Evolutionary conservation across 352 stramenopile genomes (phyloP), one percentile per base, ranked within the genome.

Genomic region (Pythium volutum): DNA sequence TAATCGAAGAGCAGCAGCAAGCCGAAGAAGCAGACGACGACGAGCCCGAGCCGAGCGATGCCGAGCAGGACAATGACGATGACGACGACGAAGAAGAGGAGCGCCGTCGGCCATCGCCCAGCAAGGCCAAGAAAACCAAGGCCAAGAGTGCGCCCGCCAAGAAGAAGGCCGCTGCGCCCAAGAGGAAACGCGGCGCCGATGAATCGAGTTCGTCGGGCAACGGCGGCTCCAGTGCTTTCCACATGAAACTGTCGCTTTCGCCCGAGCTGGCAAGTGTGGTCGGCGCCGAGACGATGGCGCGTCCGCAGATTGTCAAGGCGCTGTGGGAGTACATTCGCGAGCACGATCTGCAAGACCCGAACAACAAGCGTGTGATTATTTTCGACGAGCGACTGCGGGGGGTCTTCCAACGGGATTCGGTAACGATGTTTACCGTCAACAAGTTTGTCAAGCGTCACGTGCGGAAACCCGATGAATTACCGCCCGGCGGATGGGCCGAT

Each of bases 321-420:
- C 57, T 99, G 2, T 99, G 96, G 96, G 88, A 96, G 50, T 98
- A 99, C 70, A 98, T 99, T 54, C 87, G 86, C 48, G 89, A 97
- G 55, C 80, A 99, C 62, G 69, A 96, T 25, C 79, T 99, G 34
- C 96, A 99, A 73, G 95, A 98, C 74, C 96, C 96, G 7, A 84
- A 85, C 29, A 96, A 99, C 68, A 97, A 96, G 70, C 86, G 93
- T 18, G 77, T 87, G 53, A 98, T 99, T 59, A 59, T 97, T 10
- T 72, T 97, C 50, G 93, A 98, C 65, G 87, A 93, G 29, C 87
- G 68, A 34, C 67, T 98, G 54, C 77, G 77, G 48, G 67, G 64
- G 22, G 84, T 95, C 9, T 95, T 95, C 59, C 80, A 91, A 54
- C 75, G 83, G 2, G 81, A 95, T 58, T 84, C 81, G 34, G 77